Percentiles rank a stretch among this genome's conserved stretches.
These are phyloP conservation scores for Corylus heterophylla DNA, from an alignment of 306 rosid species.

Conservation along the genomic window DNA sequence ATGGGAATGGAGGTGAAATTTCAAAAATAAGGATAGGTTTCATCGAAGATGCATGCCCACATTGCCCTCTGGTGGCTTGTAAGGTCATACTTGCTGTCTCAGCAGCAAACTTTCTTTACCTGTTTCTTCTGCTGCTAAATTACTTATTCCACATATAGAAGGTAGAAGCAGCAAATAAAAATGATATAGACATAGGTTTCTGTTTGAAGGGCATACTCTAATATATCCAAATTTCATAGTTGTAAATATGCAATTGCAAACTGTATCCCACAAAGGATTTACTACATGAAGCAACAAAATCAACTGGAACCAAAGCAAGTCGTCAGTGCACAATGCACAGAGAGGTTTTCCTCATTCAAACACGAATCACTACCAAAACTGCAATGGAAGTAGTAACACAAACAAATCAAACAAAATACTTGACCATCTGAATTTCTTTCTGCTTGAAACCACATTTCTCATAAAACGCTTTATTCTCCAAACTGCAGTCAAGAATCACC, in stretches of 20 bases:
- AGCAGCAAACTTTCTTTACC: no score
- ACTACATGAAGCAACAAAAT: neutral
- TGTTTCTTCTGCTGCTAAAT: no score
- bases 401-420: slow-evolving; percentile 54
- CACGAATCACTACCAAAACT: neutral
- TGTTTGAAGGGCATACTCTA: neutral
- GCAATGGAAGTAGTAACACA: neutral
- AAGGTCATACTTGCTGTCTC: no score
- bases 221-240: neutral
- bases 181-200: no score
- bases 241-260: neutral
- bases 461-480: slow-evolving; percentile 50
- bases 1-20: no score
- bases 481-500: slow-evolving; percentile 82
- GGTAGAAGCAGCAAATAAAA: no score
- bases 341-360: neutral
- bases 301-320: neutral
- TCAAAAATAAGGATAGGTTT: no score
- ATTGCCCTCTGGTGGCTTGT: no score
- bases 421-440: slow-evolving; percentile 68
- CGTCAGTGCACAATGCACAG: neutral
- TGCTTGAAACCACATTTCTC: slow-evolving; percentile 78
- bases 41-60: no score
- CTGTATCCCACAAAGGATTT: neutral
- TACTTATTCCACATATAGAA: no score